These are phyloP conservation scores for Cyclotella choctawhatcheeana DNA, from an alignment of 108 stramenopile genomes.

Conservation along the genomic window DNA sequence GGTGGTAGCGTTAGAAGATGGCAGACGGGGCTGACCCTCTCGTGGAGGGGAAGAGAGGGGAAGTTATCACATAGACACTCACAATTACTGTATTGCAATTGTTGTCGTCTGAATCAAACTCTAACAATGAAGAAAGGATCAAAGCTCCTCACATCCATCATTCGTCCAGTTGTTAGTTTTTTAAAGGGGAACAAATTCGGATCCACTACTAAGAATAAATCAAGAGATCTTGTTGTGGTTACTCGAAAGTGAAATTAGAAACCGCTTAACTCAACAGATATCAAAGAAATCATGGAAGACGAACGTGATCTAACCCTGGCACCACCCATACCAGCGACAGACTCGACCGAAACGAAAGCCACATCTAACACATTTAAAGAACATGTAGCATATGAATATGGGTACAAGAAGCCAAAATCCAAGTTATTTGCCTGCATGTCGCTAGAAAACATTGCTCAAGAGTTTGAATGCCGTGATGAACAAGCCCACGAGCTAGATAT, in stretches of 20 bases:
- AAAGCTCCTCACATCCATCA: not conserved
- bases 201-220: not conserved
- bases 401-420: not conserved
- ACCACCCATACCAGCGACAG: no score
- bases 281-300: not conserved
- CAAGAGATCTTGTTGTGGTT: not conserved
- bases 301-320: no score
- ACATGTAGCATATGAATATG: not conserved
- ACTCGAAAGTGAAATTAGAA: not conserved
- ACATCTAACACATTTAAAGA: not conserved
- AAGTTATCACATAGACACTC: no score
- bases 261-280: not conserved
- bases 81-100: no score
- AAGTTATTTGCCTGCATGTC: not conserved
- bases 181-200: conserved; percentile 7
- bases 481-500: not conserved
- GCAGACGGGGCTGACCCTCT: no score
- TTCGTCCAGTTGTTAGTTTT: not conserved
- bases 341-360: not conserved
- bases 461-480: conserved; percentile 14
- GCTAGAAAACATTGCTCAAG: not conserved
- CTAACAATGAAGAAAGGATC: conserved; percentile 4
- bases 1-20: no score
- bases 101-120: no score
- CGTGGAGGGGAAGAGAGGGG: no score